Conservation (phyloP, 148 eudicot genomes). For the Fagopyrum tataricum region DNA sequence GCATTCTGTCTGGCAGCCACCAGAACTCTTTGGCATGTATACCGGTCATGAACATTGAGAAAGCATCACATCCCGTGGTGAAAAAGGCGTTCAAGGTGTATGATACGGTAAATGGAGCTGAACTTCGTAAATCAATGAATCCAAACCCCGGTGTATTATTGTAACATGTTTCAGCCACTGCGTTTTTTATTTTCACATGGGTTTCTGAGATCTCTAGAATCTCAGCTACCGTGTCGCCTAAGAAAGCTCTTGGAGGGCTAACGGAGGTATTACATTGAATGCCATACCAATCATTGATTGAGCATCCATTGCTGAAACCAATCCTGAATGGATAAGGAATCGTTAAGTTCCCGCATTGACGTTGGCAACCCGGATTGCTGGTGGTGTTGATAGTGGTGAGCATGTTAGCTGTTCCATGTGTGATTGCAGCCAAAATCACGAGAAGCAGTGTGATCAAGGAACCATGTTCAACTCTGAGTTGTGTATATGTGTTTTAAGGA, state of each 20-base stretch:
- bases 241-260: slow-evolving; percentile 27
- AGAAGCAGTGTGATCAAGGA: neutral
- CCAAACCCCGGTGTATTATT: neutral
- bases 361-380: slow-evolving; percentile 27
- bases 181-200: slow-evolving; percentile 8
- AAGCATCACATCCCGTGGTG: slow-evolving; percentile 18
- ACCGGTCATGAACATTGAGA: neutral
- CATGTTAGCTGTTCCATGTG: slow-evolving; percentile 10
- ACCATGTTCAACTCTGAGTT: neutral
- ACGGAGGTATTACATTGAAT: slow-evolving; percentile 24
- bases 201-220: slow-evolving; percentile 14
- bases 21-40: neutral
- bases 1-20: slow-evolving; percentile 18
- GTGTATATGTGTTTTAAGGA: neutral
- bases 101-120: slow-evolving; percentile 15
- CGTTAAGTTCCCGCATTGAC: slow-evolving; percentile 30
- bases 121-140: neutral
- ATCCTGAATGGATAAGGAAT: slow-evolving; percentile 39
- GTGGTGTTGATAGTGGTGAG: too few species aligned
- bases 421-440: neutral
- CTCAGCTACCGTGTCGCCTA: neutral
- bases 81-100: slow-evolving; percentile 15
- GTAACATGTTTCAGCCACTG: neutral
- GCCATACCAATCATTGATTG: slow-evolving; percentile 9
- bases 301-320: slow-evolving; percentile 16